A percentile compares a stretch with the other conserved stretches of the same genome.
Evolutionary conservation across 2,329 filamentous ascomycete species (phyloP).

Genomic region (Aureobasidium sp.): DNA sequence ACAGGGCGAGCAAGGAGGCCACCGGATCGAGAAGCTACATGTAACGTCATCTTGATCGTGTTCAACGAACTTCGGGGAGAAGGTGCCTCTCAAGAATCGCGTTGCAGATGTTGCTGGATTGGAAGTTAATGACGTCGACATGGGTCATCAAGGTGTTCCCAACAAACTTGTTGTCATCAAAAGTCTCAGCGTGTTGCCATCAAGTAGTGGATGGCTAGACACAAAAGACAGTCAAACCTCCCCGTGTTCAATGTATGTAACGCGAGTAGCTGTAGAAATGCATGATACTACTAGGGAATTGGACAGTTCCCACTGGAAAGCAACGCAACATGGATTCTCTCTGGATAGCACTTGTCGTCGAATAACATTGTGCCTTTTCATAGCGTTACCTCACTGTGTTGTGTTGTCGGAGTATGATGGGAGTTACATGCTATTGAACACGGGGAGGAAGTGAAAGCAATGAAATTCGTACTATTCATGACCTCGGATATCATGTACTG

Average conservation of each 20-base stretch:
- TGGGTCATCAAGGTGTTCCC: not conserved
- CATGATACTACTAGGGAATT: no score
- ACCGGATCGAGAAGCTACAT: not conserved
- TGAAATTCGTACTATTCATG: constrained; percentile 2
- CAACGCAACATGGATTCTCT: no score
- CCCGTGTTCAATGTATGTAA: no score
- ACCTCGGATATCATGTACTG: constrained; percentile 1
- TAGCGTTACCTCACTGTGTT: no score
- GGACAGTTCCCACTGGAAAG: no score
- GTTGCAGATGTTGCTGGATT: not conserved
- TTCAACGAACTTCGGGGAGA: not conserved
- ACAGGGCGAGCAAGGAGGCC: not conserved
- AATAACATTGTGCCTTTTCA: no score
- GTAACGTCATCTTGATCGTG: constrained; percentile 3
- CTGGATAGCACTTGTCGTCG: no score
- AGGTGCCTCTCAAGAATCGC: not conserved
- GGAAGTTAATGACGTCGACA: not conserved
- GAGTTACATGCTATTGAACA: no score
- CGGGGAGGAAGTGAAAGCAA: not conserved
- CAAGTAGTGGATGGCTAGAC: not conserved
- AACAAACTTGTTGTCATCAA: not conserved
- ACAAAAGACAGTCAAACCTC: no score
- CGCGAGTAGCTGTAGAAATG: no score
- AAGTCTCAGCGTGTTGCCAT: not conserved
- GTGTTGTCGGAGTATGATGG: no score